Evolutionary conservation across 495 filamentous ascomycete genomes (phyloP).

Genomic region (Hypoxylon crocopeplum): DNA sequence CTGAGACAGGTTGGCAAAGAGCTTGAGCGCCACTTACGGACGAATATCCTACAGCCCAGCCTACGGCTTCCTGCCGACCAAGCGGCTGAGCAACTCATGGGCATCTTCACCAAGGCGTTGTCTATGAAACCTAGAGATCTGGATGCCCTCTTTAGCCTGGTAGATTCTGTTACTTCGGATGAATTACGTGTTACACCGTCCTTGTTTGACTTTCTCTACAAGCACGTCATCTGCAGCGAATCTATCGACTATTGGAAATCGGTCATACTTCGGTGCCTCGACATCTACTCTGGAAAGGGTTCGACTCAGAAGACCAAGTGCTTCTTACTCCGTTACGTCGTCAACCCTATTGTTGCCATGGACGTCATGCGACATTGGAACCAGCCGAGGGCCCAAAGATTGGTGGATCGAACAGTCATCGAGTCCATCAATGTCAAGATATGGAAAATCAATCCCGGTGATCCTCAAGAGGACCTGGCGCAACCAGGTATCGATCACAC

Average conservation of each 20-base stretch:
- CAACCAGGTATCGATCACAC: slow-evolving; percentile 94
- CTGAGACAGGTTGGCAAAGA: slow-evolving; percentile 78
- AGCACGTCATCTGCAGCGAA: slow-evolving; percentile 79
- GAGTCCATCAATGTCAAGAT: slow-evolving; percentile 92
- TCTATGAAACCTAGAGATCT: slow-evolving; percentile 76
- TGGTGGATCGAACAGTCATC: slow-evolving; percentile 88
- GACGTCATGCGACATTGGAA: slow-evolving; percentile 80
- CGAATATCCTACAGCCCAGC: slow-evolving; percentile 69
- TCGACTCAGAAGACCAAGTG: slow-evolving; percentile 89
- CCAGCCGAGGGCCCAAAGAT: slow-evolving; percentile 65
- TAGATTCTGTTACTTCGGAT: slow-evolving; percentile 83
- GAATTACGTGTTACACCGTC: slow-evolving; percentile 78
- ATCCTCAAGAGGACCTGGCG: slow-evolving; percentile 82
- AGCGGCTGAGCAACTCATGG: slow-evolving; percentile 86
- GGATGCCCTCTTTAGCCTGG: slow-evolving; percentile 82
- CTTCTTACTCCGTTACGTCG: slow-evolving; percentile 87
- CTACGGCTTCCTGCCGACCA: slow-evolving; percentile 89
- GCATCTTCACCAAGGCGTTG: slow-evolving; percentile 80
- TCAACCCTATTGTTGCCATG: slow-evolving; percentile 97
- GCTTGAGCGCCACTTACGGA: slow-evolving; percentile 71
- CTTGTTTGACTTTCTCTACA: slow-evolving; percentile 84
- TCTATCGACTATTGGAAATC: slow-evolving; percentile 89
- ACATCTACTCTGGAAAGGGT: slow-evolving; percentile 79
- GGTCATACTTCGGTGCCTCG: slow-evolving; percentile 83
- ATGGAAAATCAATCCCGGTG: slow-evolving; percentile 87